Evolutionary conservation across 1,284 basidiomycete genomes (phyloP).

Genomic region (Rhodotorula sp.): DNA sequence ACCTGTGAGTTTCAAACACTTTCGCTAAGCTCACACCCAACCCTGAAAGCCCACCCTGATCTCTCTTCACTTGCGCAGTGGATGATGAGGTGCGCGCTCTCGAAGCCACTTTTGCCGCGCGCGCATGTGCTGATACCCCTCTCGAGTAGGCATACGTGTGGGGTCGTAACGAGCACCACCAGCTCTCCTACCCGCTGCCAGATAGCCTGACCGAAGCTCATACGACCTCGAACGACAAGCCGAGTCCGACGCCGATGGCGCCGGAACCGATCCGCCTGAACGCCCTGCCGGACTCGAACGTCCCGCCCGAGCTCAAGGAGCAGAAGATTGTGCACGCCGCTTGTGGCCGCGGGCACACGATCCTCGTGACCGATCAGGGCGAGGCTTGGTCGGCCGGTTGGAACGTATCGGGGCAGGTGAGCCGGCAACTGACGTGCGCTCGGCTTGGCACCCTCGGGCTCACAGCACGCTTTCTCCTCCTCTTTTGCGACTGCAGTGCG

Average conservation of each 20-base stretch:
- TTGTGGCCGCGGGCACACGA: conserved; percentile 73
- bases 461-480: too few species aligned
- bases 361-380: conserved; percentile 78
- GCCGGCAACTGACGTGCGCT: not conserved
- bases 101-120: conserved; percentile 11
- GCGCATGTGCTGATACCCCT: not conserved
- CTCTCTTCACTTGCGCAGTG: conserved; percentile 2
- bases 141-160: conserved; percentile 67
- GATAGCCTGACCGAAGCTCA: conserved; percentile 13
- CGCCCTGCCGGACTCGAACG: conserved; percentile 44
- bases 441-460: not conserved
- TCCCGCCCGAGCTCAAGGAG: conserved; percentile 56
- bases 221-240: conserved; percentile 60
- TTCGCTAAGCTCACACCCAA: too few species aligned
- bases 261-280: conserved; percentile 62
- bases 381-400: conserved; percentile 78
- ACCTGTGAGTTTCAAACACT: conserved; percentile 52
- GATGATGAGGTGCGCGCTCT: conserved; percentile 40
- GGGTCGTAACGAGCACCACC: conserved; percentile 64
- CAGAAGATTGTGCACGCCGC: conserved; percentile 76
- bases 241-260: conserved; percentile 48
- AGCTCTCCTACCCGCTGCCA: conserved; percentile 46
- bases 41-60: not conserved
- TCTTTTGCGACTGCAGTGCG: conserved; percentile 59
- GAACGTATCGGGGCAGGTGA: conserved; percentile 72